Base-by-base conservation (phyloP, 306 rosid species). In the Cicer judaicum region DNA sequence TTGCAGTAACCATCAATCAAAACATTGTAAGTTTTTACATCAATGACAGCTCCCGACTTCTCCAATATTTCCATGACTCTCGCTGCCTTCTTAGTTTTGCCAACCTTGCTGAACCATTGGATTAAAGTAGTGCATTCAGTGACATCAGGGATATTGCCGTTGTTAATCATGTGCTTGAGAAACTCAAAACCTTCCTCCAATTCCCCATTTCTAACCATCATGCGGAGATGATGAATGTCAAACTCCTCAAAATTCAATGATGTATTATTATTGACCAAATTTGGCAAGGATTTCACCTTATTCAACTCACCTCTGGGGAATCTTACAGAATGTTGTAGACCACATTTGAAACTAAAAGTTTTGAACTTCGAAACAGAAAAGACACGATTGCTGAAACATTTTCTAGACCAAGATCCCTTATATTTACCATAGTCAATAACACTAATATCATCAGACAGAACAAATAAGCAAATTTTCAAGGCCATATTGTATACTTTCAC, bases 11-110 rank as follows among this genome's bases (percentile, higher is more conserved):
- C 97, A 80, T 97, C 76, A 41, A 93, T 93, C 81, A 93, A 78
- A 34, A 93, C 93, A 73, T 91, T 93, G 78, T 93, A 93, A n/a
- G 89, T 93, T 76, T 84, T 91, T 3, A 93, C 96, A 85, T 93
- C 97, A 76, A 86, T 89, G 36, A 89, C 87, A 66, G 90, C 97
- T 14, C 97, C 97, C 0, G 96, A 93, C 1, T 83, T 83, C 76
- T 89, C 97, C 18, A 93, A 55, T 64, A 93, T 84, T 55, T 93
- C 85, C 92, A 91, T 74, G 39, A 93, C 81, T 71, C 82, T 79
- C 0, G 92, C 79, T 2, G 97, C 97, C 64, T 88, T 93, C 78
- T 77, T 86, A 11, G 96, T 91, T 82, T 73, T 83, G 0, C 93
- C 88, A 24, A 13, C 76, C 81, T 76, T 91, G 84, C 98, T 91